Conservation (phyloP, 1,284 basidiomycete species). For the Neotropicomus parvogracilis region DNA sequence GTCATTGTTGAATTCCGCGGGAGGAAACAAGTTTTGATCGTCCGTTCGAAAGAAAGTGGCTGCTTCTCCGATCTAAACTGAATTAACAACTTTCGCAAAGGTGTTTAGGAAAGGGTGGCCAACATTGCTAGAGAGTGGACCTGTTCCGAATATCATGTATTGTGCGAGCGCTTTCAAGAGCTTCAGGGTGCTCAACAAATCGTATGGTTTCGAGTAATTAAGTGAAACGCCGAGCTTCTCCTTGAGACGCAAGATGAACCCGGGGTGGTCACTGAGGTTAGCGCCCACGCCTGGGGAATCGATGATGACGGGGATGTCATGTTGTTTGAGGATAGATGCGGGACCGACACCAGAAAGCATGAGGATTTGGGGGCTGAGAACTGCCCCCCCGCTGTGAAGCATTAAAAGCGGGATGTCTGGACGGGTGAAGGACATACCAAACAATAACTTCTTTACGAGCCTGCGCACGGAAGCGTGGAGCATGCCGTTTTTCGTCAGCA, state of each 20-base stretch:
- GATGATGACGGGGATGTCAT: conserved; percentile 48
- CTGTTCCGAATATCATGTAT: conserved; percentile 45
- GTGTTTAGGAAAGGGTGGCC: conserved; percentile 9
- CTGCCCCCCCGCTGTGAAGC: conserved; percentile 50
- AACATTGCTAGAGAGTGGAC: conserved; percentile 56
- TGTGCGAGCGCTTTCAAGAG: conserved; percentile 36
- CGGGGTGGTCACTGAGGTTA: conserved; percentile 57
- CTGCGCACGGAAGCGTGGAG: conserved; percentile 37
- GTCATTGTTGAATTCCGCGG: conserved; percentile 37
- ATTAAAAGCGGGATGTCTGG: background rate
- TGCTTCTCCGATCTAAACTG: conserved; percentile 50
- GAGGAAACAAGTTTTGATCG: conserved; percentile 50
- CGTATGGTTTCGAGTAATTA: conserved; percentile 39
- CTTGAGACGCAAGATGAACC: conserved; percentile 47
- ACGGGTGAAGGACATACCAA: conserved; percentile 38
- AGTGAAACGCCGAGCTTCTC: conserved; percentile 46
- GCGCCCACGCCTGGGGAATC: conserved; percentile 59
- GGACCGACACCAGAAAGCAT: conserved; percentile 70
- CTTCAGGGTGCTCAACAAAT: conserved; percentile 34
- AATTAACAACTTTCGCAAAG: conserved; percentile 2
- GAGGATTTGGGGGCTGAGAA: conserved; percentile 67
- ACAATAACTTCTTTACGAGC: conserved; percentile 60
- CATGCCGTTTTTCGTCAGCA: conserved; percentile 24
- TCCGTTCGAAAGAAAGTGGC: conserved; percentile 56
- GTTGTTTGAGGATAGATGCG: conserved; percentile 45